phyloP scores from a whole-genome alignment of 306 rosid genomes.

The Glycine latifolia region DNA sequence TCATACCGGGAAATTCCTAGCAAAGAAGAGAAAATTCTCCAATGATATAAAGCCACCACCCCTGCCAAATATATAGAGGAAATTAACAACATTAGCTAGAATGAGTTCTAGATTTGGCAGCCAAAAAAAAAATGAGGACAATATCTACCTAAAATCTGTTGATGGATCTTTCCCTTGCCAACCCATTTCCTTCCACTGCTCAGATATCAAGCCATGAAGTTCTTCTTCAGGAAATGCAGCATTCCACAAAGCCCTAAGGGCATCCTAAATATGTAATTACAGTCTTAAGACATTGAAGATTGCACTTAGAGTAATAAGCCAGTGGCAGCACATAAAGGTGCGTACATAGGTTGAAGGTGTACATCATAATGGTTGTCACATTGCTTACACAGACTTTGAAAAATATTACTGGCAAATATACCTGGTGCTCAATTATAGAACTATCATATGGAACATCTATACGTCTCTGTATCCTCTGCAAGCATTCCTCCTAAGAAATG shows the following conservation, averaged over 20 bases:
- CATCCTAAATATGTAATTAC: slow-evolving; percentile 63
- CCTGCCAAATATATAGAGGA: slow-evolving; percentile 61
- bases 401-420: slow-evolving; percentile 46
- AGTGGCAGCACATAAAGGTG: slow-evolving; percentile 22
- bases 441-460: slow-evolving; percentile 86
- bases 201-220: slow-evolving; percentile 88
- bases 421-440: slow-evolving; percentile 89
- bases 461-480: slow-evolving; percentile 83
- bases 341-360: slow-evolving; percentile 25
- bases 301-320: slow-evolving; percentile 17
- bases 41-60: slow-evolving; percentile 99
- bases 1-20: slow-evolving; percentile 88
- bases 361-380: slow-evolving; percentile 38
- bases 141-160: slow-evolving; percentile 89
- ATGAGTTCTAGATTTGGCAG: slow-evolving; percentile 32
- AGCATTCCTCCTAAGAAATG: slow-evolving; percentile 81
- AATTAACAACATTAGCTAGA: slow-evolving; percentile 40
- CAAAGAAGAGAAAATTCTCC: slow-evolving; percentile 94
- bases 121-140: slow-evolving; percentile 16
- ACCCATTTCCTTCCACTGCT: slow-evolving; percentile 99
- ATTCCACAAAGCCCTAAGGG: slow-evolving; percentile 92
- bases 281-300: slow-evolving; percentile 25
- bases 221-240: slow-evolving; percentile 93
- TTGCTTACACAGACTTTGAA: slow-evolving; percentile 9
- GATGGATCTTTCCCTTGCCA: slow-evolving; percentile 99